Percentiles rank a stretch among this genome's conserved stretches.
These are phyloP conservation scores for Chytriomyces sp. DNA, from an alignment of 192 early-diverging fungal species.

Conservation along the genomic window DNA sequence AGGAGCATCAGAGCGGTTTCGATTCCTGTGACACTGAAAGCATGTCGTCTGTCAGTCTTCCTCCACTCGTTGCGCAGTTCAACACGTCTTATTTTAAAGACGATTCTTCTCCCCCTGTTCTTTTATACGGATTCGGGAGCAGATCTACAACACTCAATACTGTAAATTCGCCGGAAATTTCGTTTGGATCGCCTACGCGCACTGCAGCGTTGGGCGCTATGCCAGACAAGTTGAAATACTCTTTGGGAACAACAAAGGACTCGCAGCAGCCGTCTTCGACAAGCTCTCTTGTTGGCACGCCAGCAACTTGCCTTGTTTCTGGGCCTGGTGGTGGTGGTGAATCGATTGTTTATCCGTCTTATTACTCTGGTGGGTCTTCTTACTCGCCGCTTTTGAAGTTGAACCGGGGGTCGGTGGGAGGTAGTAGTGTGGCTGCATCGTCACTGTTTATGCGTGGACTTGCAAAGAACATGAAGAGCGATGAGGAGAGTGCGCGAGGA, in stretches of 20 bases:
- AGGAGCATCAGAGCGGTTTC: background rate
- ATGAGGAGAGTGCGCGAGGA: background rate
- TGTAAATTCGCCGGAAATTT: background rate
- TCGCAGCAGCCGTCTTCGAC: background rate
- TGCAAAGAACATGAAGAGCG: background rate
- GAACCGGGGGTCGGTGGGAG: background rate
- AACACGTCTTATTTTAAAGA: background rate
- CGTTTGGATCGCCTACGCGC: background rate
- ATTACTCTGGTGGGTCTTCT: background rate
- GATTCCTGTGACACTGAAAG: background rate
- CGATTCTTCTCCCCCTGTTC: background rate
- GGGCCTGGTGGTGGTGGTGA: background rate
- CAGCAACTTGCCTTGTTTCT: background rate
- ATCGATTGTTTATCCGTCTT: background rate
- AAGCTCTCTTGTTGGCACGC: background rate
- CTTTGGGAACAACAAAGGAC: background rate
- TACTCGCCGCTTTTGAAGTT: background rate
- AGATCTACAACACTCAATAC: background rate
- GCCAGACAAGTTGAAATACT: background rate
- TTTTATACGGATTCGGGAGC: background rate
- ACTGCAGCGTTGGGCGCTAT: background rate
- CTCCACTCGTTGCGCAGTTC: background rate
- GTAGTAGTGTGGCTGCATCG: slow-evolving; percentile 1
- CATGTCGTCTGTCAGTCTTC: background rate
- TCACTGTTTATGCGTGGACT: slow-evolving; percentile 1